A percentile compares a stretch with the other conserved stretches of the same genome.
phyloP scores from a whole-genome alignment of 768 basidiomycete genomes.

The Candolleomyces eurysporus region DNA sequence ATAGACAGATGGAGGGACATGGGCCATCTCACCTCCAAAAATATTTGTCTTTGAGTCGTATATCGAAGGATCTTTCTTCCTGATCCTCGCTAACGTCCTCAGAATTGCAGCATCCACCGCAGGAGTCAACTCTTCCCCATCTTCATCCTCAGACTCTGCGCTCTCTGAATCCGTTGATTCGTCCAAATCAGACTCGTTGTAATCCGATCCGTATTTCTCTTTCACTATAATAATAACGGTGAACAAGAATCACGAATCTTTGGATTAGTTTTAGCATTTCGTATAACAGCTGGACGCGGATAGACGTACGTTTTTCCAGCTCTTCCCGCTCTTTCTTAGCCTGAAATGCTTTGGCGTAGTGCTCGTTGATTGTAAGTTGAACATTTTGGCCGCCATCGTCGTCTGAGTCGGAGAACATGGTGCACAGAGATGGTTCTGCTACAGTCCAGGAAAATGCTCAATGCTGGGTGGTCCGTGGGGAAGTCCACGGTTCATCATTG shows the following conservation, averaged over 20 bases:
- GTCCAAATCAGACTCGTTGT: constrained; percentile 49
- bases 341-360: constrained; percentile 74
- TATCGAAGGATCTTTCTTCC: constrained; percentile 78
- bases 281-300: neutral
- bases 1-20: neutral
- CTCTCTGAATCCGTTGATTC: constrained; percentile 66
- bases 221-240: constrained; percentile 50
- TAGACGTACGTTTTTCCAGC: constrained; percentile 64
- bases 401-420: constrained; percentile 24
- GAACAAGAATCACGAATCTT: neutral
- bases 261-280: neutral
- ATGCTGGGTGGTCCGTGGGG: neutral
- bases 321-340: constrained; percentile 85
- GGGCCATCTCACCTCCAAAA: constrained; percentile 61
- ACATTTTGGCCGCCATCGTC: constrained; percentile 17
- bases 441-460: neutral
- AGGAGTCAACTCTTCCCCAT: constrained; percentile 93
- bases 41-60: constrained; percentile 71
- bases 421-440: neutral
- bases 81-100: constrained; percentile 83
- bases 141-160: constrained; percentile 87
- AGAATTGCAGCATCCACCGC: constrained; percentile 93
- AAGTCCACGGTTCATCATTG: neutral
- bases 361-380: constrained; percentile 33
- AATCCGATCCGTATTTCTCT: constrained; percentile 83